Conservation (phyloP, 106 monocot species). For the Dactylorhiza incarnata region DNA sequence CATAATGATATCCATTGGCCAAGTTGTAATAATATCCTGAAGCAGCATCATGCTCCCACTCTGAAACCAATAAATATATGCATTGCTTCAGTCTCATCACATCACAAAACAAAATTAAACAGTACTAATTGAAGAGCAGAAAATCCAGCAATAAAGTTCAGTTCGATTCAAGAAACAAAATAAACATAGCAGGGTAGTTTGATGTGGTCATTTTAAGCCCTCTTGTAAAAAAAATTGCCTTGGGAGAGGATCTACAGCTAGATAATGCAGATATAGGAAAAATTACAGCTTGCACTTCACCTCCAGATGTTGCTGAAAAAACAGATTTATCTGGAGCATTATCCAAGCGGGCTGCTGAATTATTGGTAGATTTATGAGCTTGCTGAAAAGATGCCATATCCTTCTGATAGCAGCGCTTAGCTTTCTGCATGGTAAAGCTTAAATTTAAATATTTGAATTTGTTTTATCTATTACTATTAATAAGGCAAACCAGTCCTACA, state of each 20-base stretch:
- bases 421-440: slow-evolving; percentile 48
- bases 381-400: slow-evolving; percentile 63
- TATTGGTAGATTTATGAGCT: slow-evolving; percentile 15
- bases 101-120: not conserved
- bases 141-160: not conserved
- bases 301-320: slow-evolving; percentile 21
- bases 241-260: not conserved
- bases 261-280: not conserved
- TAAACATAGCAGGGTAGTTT: not conserved
- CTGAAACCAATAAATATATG: slow-evolving; percentile 23
- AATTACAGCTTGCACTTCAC: slow-evolving; percentile 6
- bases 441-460: not conserved
- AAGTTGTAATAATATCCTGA: slow-evolving; percentile 76
- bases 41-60: slow-evolving; percentile 68
- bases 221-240: not conserved
- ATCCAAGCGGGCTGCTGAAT: slow-evolving; percentile 8
- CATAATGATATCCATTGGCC: slow-evolving; percentile 61
- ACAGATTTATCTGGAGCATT: slow-evolving; percentile 14
- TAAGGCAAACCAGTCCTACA: not conserved
- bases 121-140: not conserved
- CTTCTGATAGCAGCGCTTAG: slow-evolving; percentile 82
- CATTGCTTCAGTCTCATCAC: not conserved
- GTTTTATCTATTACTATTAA: not conserved
- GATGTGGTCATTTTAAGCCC: not conserved
- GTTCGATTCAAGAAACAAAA: not conserved